Evolutionary conservation across 768 basidiomycete genomes (phyloP), one percentile per base, ranked within the genome.

Genomic region (Leccinum ochraceum): DNA sequence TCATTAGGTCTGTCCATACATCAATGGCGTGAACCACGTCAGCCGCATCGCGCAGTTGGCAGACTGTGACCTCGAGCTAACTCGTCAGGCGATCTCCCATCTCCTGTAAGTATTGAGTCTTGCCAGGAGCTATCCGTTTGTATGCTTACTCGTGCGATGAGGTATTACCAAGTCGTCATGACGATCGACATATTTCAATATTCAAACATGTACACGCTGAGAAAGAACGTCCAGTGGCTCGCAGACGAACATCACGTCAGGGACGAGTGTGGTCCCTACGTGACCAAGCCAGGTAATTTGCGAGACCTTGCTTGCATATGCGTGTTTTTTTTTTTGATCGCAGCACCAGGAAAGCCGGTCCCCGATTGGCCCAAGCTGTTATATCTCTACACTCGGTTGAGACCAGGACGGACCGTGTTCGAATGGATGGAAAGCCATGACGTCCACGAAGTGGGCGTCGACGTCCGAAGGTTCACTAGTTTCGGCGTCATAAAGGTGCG

Each of bases 151-250:
- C 26, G 24, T 30, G 59, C 17, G 50, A 26, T n/a, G 63, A 95
- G 94, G 49, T 97, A 94, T 69, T 98, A 98, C 71, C 94, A 97
- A 77, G 94, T 95, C 46, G 87, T 97, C 64, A 94, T 98, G 90
- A 90, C 88, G 63, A 86, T 95, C 57, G 97, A 99, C 76, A 93
- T 98, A 49, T 99, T 99, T 73, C 95, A 97, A 73, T 96, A 90
- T 73, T 94, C 94, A 16, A 98, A 98, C 74, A 94, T 96, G 88
- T 99, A 99, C 71, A 94, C 94, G 1, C 80, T 95, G 28, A 85
- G 90, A 55, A 92, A 90, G 66, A 89, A 87, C 62, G 86, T 97
- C 24, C 88, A 94, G 66, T 93, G 90, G 83, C 84, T 97, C 36
- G 93, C 90, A 14, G 86, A 90, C 54, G 93, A 95, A 70, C 75